Evolutionary conservation across 106 monocot species (phyloP).

Genomic region (Phalaenopsis equestris): DNA sequence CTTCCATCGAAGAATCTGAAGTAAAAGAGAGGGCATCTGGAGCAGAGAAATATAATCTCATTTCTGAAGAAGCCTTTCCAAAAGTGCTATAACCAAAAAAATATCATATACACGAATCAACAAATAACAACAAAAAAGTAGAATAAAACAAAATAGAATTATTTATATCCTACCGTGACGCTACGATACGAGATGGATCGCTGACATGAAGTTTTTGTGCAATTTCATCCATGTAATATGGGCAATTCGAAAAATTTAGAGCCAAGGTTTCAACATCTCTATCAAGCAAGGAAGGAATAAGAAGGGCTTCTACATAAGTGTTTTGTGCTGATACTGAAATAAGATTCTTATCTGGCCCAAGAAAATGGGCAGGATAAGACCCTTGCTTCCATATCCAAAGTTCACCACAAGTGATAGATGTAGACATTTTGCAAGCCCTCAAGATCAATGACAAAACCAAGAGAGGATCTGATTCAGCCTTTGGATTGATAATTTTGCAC

Average conservation of each 20-base stretch:
- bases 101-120: neutral
- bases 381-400: conserved; percentile 45
- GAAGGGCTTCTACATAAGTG: conserved; percentile 33
- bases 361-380: conserved; percentile 28
- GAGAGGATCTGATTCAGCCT: conserved; percentile 62
- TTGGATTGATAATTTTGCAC: conserved; percentile 62
- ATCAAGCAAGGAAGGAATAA: conserved; percentile 42
- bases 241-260: conserved; percentile 33
- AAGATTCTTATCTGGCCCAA: conserved; percentile 22
- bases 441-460: conserved; percentile 38
- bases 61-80: conserved; percentile 89
- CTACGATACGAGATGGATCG: conserved; percentile 61
- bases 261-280: conserved; percentile 32
- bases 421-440: conserved; percentile 50
- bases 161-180: conserved; percentile 55
- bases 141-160: neutral
- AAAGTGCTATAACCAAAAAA: conserved; percentile 46
- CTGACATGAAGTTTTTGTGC: conserved; percentile 38
- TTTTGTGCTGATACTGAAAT: conserved; percentile 9
- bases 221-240: conserved; percentile 81
- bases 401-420: conserved; percentile 30
- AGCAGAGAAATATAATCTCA: conserved; percentile 64
- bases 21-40: conserved; percentile 14
- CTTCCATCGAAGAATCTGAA: conserved; percentile 24
- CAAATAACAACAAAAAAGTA: conserved; percentile 5